Evolutionary conservation across 495 filamentous ascomycete genomes (phyloP).

Genomic region (Tetracladium setigerum): DNA sequence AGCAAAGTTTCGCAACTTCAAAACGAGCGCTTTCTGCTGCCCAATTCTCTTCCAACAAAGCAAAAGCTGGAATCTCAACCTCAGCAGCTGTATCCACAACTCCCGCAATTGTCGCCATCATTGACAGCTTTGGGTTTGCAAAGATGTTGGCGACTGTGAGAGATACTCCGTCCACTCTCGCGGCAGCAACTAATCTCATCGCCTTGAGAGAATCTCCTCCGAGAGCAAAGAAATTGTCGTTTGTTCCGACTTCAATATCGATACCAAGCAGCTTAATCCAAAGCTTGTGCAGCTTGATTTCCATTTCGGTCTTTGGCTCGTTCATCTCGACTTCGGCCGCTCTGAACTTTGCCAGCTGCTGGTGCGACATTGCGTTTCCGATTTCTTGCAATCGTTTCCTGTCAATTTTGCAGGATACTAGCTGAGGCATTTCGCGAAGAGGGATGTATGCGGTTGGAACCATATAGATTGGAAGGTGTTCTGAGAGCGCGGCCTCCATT

Average conservation of each 20-base stretch:
- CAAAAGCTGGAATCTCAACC: background rate
- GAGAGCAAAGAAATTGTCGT: conserved; percentile 54
- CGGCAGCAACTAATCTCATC: conserved; percentile 58
- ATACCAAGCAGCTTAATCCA: conserved; percentile 12
- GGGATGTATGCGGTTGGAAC: conserved; percentile 18
- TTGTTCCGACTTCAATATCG: conserved; percentile 32
- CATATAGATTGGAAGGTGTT: conserved; percentile 20
- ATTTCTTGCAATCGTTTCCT: conserved; percentile 1
- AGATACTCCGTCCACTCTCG: conserved; percentile 39
- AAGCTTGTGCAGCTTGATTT: background rate
- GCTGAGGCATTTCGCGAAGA: background rate
- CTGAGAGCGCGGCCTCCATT: background rate
- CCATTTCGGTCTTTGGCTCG: background rate
- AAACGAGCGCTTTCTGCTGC: background rate
- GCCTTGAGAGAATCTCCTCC: conserved; percentile 66
- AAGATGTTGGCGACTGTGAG: conserved; percentile 51
- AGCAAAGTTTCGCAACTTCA: background rate
- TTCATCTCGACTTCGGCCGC: background rate
- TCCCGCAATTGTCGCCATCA: background rate
- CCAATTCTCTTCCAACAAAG: background rate
- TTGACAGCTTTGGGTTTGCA: conserved; percentile 1
- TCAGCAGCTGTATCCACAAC: too few relatives aligned
- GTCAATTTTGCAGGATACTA: conserved; percentile 5
- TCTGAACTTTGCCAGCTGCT: background rate
- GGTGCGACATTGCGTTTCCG: background rate